These are phyloP conservation scores for Coniochaeta hoffmannii DNA, from an alignment of 2,329 filamentous ascomycete species.

Conservation along the genomic window DNA sequence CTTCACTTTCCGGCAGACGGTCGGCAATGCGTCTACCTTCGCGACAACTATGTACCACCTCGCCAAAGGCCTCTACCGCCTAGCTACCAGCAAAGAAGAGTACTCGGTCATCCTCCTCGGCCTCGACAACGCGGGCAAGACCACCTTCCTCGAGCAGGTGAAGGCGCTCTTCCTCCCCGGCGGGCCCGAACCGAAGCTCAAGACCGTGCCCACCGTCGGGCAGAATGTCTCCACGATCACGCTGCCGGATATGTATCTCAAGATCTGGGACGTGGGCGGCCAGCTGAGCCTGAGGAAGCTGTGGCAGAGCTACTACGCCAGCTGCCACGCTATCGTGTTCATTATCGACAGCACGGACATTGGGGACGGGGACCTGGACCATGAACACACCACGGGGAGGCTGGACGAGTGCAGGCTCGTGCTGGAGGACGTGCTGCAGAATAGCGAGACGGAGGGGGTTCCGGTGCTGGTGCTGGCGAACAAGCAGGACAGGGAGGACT, in stretches of 20 bases:
- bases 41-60: slow-evolving; percentile 44
- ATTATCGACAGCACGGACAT: slow-evolving; percentile 95
- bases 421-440: slow-evolving; percentile 81
- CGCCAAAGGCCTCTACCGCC: slow-evolving; percentile 86
- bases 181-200: slow-evolving; percentile 57
- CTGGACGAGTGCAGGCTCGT: slow-evolving; percentile 85
- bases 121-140: slow-evolving; percentile 97
- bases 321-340: slow-evolving; percentile 94
- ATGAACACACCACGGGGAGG: slow-evolving; percentile 42
- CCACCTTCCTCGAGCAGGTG: slow-evolving; percentile 93
- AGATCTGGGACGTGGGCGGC: slow-evolving; percentile 97
- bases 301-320: slow-evolving; percentile 93
- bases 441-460: slow-evolving; percentile 83
- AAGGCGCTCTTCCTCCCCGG: slow-evolving; percentile 74
- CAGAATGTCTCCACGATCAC: slow-evolving; percentile 93
- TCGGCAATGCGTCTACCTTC: no score
- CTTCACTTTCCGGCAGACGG: not conserved
- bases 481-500: slow-evolving; percentile 96
- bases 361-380: slow-evolving; percentile 66
- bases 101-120: slow-evolving; percentile 96
- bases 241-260: slow-evolving; percentile 90
- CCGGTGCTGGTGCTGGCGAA: slow-evolving; percentile 90
- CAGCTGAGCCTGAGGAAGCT: slow-evolving; percentile 82
- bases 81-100: slow-evolving; percentile 97
- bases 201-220: slow-evolving; percentile 93